phyloP scores from a whole-genome alignment of 1,139 yeast species.

The Zygosaccharomyces pseudobailii region DNA sequence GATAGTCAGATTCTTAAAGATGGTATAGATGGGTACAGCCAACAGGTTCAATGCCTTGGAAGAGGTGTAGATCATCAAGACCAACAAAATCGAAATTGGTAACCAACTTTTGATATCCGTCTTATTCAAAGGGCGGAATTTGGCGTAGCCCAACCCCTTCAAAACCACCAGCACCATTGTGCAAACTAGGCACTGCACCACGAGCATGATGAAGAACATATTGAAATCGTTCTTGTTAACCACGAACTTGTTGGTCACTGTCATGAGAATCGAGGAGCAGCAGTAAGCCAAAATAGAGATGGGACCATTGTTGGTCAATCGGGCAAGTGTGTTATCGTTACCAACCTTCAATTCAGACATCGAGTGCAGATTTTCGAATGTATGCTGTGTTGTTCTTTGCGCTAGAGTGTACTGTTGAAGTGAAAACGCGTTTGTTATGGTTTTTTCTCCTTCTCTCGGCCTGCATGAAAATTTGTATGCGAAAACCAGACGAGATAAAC shows the following conservation, averaged over 20 bases:
- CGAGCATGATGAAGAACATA: conserved; percentile 83
- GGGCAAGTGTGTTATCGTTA: conserved; percentile 19
- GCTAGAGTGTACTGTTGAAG: neutral
- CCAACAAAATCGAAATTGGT: conserved; percentile 86
- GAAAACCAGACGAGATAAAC: neutral
- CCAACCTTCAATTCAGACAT: conserved; percentile 32
- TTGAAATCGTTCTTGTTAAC: conserved; percentile 79
- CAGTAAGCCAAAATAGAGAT: conserved; percentile 85
- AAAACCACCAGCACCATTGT: conserved; percentile 63
- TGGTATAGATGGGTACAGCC: conserved; percentile 93
- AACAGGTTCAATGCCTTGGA: conserved; percentile 90
- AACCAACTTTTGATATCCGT: conserved; percentile 94
- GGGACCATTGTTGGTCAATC: conserved; percentile 70
- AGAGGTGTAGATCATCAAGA: conserved; percentile 92
- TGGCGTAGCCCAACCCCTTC: conserved; percentile 70
- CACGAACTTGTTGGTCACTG: conserved; percentile 95
- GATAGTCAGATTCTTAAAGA: conserved; percentile 94
- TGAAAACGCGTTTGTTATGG: neutral
- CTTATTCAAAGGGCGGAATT: conserved; percentile 77
- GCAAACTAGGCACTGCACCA: conserved; percentile 80
- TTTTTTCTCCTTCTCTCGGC: conserved; percentile 2
- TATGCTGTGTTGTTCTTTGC: neutral
- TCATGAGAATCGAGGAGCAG: conserved; percentile 90
- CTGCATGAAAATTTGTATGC: neutral
- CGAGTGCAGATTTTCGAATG: neutral